These are phyloP conservation scores for Lolium multiflorum DNA, from an alignment of 176 grass and related monocot genomes.

Conservation along the genomic window DNA sequence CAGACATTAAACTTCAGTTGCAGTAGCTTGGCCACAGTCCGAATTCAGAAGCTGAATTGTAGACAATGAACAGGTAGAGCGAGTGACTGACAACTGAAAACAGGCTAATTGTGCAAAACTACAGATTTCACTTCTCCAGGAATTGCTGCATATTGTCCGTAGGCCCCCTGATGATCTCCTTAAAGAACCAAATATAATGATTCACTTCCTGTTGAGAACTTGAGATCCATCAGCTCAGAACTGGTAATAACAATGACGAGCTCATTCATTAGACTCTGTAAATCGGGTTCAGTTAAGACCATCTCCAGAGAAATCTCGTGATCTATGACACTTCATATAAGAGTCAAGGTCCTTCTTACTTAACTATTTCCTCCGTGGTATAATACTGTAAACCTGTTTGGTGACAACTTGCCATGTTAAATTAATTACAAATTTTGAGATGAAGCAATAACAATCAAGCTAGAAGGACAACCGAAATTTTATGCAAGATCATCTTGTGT, in stretches of 20 bases:
- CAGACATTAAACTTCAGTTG: constrained; percentile 54
- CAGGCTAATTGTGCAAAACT: constrained; percentile 45
- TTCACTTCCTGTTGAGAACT: constrained; percentile 51
- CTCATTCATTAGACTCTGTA: constrained; percentile 70
- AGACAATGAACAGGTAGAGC: not conserved
- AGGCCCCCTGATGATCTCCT: constrained; percentile 54
- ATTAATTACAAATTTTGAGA: not conserved
- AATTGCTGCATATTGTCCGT: constrained; percentile 50
- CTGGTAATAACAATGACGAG: constrained; percentile 54
- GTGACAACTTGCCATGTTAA: not conserved
- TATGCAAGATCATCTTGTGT: not conserved
- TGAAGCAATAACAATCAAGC: no score
- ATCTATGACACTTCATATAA: constrained; percentile 49
- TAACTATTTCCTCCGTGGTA: constrained; percentile 40
- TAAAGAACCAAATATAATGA: constrained; percentile 36
- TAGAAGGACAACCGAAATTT: no score
- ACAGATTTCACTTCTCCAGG: constrained; percentile 53
- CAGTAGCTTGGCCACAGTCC: constrained; percentile 45
- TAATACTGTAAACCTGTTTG: constrained; percentile 42
- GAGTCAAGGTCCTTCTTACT: constrained; percentile 61
- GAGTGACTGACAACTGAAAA: not conserved
- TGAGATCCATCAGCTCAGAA: constrained; percentile 62
- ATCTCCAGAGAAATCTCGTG: constrained; percentile 47
- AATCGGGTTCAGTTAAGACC: constrained; percentile 35
- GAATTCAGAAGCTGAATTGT: no score